These are phyloP conservation scores for Plantago elongata DNA, from an alignment of 257 asterid genomes.

Conservation along the genomic window DNA sequence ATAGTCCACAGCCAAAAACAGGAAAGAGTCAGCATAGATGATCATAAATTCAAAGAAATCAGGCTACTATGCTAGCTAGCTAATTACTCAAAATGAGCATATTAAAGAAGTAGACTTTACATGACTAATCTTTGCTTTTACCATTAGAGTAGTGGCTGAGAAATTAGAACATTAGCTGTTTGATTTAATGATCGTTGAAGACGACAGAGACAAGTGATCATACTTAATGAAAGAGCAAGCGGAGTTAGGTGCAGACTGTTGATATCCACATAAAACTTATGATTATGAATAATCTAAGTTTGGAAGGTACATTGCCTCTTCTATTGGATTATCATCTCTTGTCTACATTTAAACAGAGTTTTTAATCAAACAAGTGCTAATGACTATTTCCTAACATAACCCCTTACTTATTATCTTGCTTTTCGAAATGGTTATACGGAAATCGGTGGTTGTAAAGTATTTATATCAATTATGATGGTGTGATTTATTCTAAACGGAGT, in stretches of 20 bases:
- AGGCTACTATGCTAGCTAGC: neutral
- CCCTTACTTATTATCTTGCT: no score
- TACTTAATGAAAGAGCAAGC: neutral
- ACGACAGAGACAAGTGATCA: conserved; percentile 4
- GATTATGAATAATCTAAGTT: neutral
- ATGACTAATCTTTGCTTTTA: neutral
- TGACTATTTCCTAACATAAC: conserved; percentile 11
- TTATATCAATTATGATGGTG: no score
- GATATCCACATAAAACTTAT: neutral
- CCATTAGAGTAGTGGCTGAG: conserved; percentile 5
- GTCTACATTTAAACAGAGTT: conserved; percentile 1
- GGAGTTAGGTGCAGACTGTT: neutral
- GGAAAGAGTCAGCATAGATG: no score
- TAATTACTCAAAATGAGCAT: neutral
- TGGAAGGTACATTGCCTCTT: conserved; percentile 7
- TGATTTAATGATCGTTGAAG: neutral
- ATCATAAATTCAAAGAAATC: no score
- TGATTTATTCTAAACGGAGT: no score
- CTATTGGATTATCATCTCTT: neutral
- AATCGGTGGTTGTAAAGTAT: no score
- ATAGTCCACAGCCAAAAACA: no score
- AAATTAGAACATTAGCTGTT: conserved; percentile 1
- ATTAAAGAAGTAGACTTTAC: conserved; percentile 7
- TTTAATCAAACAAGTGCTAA: neutral
- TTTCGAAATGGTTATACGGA: no score